phyloP scores from a whole-genome alignment of 192 early-diverging fungal species.

The Coemansia sp. region DNA sequence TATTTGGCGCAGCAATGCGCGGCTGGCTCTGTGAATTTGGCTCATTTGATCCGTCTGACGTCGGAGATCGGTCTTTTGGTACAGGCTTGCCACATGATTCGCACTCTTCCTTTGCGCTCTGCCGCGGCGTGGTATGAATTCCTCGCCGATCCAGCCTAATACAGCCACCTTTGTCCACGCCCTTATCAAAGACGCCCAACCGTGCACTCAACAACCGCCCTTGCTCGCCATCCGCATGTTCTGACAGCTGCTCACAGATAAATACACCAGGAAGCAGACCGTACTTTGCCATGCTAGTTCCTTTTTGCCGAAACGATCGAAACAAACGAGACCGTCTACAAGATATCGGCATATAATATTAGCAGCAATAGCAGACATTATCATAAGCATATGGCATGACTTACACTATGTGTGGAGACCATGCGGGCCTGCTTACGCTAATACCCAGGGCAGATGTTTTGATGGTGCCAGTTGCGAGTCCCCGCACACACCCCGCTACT shows the following conservation, averaged over 20 bases:
- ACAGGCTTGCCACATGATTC: neutral
- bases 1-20: slow-evolving; percentile 22
- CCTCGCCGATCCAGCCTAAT: neutral
- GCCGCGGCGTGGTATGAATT: neutral
- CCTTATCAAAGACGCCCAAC: neutral
- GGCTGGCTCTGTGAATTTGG: neutral
- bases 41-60: neutral
- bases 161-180: neutral
- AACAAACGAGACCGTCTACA: neutral
- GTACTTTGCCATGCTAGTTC: slow-evolving; percentile 20
- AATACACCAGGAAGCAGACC: slow-evolving; percentile 23
- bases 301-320: neutral
- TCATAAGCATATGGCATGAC: too few species aligned
- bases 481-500: too few species aligned
- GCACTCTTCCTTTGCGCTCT: neutral
- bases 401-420: too few species aligned
- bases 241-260: slow-evolving; percentile 17
- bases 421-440: too few species aligned
- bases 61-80: neutral
- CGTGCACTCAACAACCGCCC: too few species aligned
- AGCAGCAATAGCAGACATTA: too few species aligned
- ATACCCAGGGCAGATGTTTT: too few species aligned
- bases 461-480: too few species aligned
- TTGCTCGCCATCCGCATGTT: neutral
- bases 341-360: neutral